Evolutionary conservation across 2,329 filamentous ascomycete species (phyloP).

Genomic region (Cadophora sp.): DNA sequence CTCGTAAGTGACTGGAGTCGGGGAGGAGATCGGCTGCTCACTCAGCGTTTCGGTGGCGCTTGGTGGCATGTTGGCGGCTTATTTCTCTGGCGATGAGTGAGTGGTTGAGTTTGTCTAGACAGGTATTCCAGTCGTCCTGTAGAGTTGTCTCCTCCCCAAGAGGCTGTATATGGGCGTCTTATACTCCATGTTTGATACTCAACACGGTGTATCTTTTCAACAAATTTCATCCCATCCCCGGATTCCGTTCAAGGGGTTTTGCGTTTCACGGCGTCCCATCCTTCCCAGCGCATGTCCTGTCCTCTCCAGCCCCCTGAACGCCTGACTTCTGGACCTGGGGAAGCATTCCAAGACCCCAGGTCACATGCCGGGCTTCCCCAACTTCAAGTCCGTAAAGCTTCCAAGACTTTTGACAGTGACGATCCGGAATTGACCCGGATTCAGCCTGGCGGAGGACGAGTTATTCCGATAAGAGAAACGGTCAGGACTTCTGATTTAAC

Average conservation of each 20-base stretch:
- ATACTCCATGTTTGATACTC: not conserved
- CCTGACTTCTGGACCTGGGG: not conserved
- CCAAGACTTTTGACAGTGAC: not conserved
- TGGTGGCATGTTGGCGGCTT: not conserved
- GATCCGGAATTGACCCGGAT: not conserved
- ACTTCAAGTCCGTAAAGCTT: not conserved
- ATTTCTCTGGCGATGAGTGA: not conserved
- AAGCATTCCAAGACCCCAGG: not conserved
- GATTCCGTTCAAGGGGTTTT: not conserved
- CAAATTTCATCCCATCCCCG: not conserved
- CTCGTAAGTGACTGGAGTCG: not conserved
- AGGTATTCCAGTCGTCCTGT: not conserved
- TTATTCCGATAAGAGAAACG: not conserved
- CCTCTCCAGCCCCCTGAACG: not conserved
- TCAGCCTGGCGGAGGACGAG: too few relatives aligned
- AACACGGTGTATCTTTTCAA: not conserved
- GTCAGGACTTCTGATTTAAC: not conserved
- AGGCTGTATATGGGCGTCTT: not conserved
- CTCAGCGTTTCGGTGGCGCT: not conserved
- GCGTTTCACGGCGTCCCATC: not conserved
- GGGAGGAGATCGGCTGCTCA: constrained; percentile 1
- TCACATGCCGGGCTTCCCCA: constrained; percentile 6
- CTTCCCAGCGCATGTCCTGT: not conserved
- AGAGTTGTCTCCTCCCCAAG: not conserved
- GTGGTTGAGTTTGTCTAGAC: not conserved